Conservation (phyloP, 768 basidiomycete species). For the Tylopilus sp. region DNA sequence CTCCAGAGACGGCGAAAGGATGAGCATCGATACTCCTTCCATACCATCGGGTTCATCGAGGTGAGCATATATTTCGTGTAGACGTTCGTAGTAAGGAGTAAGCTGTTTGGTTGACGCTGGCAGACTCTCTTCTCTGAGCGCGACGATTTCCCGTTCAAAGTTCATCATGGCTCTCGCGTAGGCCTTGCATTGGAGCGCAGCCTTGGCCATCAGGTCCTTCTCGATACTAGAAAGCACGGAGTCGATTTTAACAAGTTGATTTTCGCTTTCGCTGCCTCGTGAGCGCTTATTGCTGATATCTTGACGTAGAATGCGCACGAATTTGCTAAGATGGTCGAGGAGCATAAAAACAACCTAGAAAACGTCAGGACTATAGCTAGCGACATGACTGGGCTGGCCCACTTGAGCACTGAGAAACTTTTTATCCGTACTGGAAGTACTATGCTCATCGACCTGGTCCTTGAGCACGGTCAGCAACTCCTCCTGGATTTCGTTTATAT, state of each 20-base stretch:
- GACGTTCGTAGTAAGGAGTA: constrained; percentile 65
- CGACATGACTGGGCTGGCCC: constrained; percentile 2
- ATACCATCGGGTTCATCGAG: constrained; percentile 98
- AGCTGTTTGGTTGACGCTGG: constrained; percentile 44
- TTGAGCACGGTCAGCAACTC: constrained; percentile 82
- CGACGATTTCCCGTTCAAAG: constrained; percentile 80
- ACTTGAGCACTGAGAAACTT: constrained; percentile 94
- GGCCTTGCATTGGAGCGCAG: constrained; percentile 91
- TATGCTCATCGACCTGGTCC: constrained; percentile 74
- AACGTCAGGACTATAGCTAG: background rate
- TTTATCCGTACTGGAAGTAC: constrained; percentile 66
- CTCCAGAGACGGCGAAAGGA: constrained; percentile 85
- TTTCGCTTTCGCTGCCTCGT: constrained; percentile 45
- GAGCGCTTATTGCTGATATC: constrained; percentile 46
- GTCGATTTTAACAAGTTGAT: constrained; percentile 70
- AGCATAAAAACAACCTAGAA: constrained; percentile 88
- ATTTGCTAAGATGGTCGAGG: constrained; percentile 91
- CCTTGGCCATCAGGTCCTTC: constrained; percentile 84
- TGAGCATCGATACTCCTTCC: constrained; percentile 91
- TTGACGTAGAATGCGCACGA: constrained; percentile 75
- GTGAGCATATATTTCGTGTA: constrained; percentile 95
- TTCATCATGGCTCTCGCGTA: constrained; percentile 94
- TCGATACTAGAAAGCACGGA: constrained; percentile 82
- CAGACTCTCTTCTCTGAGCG: constrained; percentile 40
- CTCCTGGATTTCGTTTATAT: constrained; percentile 58